Evolutionary conservation across 1,284 basidiomycete genomes (phyloP).

Genomic region (Trichosporon sp.): DNA sequence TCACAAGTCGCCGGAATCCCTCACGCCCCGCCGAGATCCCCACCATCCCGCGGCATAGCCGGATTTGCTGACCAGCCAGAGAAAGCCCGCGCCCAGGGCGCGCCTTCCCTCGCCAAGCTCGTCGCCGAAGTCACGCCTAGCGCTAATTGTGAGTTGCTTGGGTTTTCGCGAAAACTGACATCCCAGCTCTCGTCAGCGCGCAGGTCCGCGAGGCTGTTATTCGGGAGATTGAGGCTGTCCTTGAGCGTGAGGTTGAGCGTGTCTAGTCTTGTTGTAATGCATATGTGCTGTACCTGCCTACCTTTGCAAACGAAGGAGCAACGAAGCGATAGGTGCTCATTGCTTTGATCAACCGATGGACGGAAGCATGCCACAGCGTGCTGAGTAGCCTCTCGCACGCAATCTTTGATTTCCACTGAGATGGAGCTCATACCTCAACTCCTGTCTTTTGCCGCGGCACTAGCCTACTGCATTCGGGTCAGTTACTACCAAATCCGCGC

Average conservation of each 20-base stretch:
- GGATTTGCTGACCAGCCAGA: conserved; percentile 25
- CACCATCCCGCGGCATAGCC: too few species aligned
- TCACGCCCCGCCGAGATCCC: too few species aligned
- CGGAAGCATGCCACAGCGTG: too few species aligned
- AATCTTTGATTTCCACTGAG: too few species aligned
- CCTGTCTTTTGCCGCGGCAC: background rate
- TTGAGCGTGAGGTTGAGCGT: conserved; percentile 41
- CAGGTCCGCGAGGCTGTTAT: conserved; percentile 28
- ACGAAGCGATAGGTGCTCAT: too few species aligned
- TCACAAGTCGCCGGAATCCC: too few species aligned
- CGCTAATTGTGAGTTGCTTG: conserved; percentile 34
- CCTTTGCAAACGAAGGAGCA: too few species aligned
- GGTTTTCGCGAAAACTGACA: conserved; percentile 5
- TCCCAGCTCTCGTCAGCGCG: conserved; percentile 11
- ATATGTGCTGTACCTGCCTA: background rate
- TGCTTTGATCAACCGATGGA: too few species aligned
- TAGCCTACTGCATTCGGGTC: too few species aligned
- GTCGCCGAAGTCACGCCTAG: conserved; percentile 30
- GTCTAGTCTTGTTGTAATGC: conserved; percentile 15
- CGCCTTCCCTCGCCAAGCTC: conserved; percentile 32
- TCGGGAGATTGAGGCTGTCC: conserved; percentile 37
- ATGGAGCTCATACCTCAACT: too few species aligned
- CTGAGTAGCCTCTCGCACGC: background rate
- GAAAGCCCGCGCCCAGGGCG: conserved; percentile 31
- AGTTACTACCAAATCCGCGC: too few species aligned